A percentile compares a stretch with the other conserved stretches of the same genome.
Conservation (phyloP, 495 filamentous ascomycete genomes). For the Xylaria curta region DNA sequence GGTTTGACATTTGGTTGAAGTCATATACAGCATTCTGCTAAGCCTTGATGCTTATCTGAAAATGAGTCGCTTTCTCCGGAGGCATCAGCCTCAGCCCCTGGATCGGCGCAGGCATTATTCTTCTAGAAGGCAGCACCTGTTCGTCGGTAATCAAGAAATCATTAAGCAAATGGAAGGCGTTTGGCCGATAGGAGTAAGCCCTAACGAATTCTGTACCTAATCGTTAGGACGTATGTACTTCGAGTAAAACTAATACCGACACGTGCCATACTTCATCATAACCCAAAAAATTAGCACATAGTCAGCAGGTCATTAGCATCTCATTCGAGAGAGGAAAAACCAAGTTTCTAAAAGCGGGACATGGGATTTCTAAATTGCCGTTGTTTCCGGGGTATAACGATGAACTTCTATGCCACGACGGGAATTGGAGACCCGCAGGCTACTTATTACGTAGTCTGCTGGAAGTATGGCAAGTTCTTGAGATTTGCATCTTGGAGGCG, state of each 20-base stretch:
- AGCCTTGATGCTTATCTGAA: not conserved
- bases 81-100: not conserved
- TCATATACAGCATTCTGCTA: not conserved
- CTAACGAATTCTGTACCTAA: not conserved
- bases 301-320: not conserved
- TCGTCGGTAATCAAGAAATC: not conserved
- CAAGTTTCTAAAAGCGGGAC: conserved; percentile 13
- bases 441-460: not conserved
- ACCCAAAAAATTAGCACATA: not conserved
- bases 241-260: not conserved
- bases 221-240: not conserved
- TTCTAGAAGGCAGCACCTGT: not conserved
- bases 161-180: not conserved
- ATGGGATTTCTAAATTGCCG: conserved; percentile 7
- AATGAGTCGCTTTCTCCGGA: not conserved
- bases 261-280: not conserved
- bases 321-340: not conserved
- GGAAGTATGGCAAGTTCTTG: not conserved
- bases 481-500: not conserved
- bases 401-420: not conserved
- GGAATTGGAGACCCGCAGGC: not conserved
- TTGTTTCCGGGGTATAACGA: not conserved
- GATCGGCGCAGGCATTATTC: not conserved
- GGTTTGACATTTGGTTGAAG: not conserved
- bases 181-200: not conserved